Percentiles rank a stretch among this genome's conserved stretches.
These are phyloP conservation scores for Cercospora sojina DNA, from an alignment of 2,329 filamentous ascomycete species.

Conservation along the genomic window DNA sequence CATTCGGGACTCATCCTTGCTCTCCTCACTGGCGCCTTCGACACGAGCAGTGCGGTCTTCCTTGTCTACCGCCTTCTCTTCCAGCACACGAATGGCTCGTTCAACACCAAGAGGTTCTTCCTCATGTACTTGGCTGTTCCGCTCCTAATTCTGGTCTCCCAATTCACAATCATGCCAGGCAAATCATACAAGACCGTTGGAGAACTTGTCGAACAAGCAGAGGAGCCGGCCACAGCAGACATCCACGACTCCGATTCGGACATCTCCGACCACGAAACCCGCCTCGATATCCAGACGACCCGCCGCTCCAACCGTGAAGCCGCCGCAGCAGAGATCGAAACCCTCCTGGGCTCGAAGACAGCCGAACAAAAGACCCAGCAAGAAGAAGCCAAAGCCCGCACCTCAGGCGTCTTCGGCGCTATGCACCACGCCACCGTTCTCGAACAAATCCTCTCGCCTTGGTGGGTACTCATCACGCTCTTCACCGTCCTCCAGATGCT, in stretches of 20 bases:
- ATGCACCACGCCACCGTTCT: constrained; percentile 70
- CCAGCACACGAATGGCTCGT: constrained; percentile 43
- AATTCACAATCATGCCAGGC: constrained; percentile 49
- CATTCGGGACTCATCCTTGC: constrained; percentile 52
- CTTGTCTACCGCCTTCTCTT: constrained; percentile 50
- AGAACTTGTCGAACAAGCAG: constrained; percentile 73
- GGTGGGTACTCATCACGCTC: constrained; percentile 80
- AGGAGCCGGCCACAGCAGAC: constrained; percentile 44
- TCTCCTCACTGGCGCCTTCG: constrained; percentile 53
- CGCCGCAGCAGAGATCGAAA: constrained; percentile 69
- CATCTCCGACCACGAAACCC: constrained; percentile 54
- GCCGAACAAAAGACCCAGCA: constrained; percentile 61
- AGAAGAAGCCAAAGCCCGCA: constrained; percentile 68
- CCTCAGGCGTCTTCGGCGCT: constrained; percentile 80
- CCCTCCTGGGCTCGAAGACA: constrained; percentile 66
- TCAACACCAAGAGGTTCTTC: constrained; percentile 52
- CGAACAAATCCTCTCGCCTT: constrained; percentile 74
- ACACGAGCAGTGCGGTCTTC: constrained; percentile 52
- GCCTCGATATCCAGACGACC: constrained; percentile 53
- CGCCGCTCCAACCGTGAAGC: constrained; percentile 58
- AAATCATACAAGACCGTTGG: constrained; percentile 60
- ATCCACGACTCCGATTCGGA: constrained; percentile 57
- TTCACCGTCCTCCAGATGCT: constrained; percentile 65
- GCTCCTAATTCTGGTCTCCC: constrained; percentile 43
- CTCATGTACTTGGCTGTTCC: constrained; percentile 51